Percentiles rank a stretch among this genome's conserved stretches.
Evolutionary conservation across 495 filamentous ascomycete species (phyloP).

Genomic region (Cladorrhinum samala): DNA sequence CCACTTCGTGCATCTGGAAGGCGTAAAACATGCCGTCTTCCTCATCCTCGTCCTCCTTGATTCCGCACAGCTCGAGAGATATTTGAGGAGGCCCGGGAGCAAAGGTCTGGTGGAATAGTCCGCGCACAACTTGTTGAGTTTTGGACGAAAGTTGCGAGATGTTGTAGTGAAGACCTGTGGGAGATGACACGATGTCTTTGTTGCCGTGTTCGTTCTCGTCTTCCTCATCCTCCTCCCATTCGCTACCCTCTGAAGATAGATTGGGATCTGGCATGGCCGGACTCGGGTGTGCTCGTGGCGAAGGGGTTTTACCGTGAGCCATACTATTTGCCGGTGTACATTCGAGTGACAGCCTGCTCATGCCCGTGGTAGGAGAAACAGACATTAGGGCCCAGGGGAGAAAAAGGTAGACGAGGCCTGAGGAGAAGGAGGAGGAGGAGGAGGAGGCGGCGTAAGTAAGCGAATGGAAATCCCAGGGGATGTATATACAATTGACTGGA

Average conservation of each 20-base stretch:
- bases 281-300: slow-evolving; percentile 15
- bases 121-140: slow-evolving; percentile 17
- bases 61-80: slow-evolving; percentile 36
- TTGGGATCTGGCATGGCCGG: slow-evolving; percentile 6
- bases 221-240: slow-evolving; percentile 29
- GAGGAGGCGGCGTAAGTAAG: too few species aligned
- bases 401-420: slow-evolving; percentile 5
- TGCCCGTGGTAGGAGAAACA: slow-evolving; percentile 29
- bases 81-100: slow-evolving; percentile 31
- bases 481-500: not conserved
- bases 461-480: not conserved
- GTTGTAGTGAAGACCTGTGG: slow-evolving; percentile 34
- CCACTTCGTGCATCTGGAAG: slow-evolving; percentile 42
- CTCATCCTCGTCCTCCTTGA: slow-evolving; percentile 26
- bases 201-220: slow-evolving; percentile 29
- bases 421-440: not conserved
- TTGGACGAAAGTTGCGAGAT: slow-evolving; percentile 17
- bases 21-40: slow-evolving; percentile 36
- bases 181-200: slow-evolving; percentile 26
- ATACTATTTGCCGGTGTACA: slow-evolving; percentile 26
- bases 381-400: slow-evolving; percentile 18
- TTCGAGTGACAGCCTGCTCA: slow-evolving; percentile 39
- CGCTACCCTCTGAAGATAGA: slow-evolving; percentile 23
- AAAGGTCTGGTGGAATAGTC: slow-evolving; percentile 15
- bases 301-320: slow-evolving; percentile 21